Base-by-base conservation (phyloP, 352 stramenopile genomes). In the Elongisporangium undulatum region DNA sequence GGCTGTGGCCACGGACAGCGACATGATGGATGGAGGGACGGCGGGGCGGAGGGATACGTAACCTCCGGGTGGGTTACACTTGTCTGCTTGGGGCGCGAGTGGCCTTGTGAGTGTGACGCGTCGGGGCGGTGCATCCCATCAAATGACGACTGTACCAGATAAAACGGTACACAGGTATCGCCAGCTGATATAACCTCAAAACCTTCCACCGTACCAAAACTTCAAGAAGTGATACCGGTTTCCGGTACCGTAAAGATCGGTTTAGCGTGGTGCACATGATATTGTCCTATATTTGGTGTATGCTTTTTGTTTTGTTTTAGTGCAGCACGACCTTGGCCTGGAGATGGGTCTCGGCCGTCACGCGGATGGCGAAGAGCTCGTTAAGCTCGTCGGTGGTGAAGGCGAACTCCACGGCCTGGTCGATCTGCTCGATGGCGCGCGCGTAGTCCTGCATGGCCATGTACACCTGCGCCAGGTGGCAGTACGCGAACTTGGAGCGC, bases 361-460 rank as follows among this genome's bases (percentile, higher is more conserved):
- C 77, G 49, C 82, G 80, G 61, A 92, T 84, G 21, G 79, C 82
- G 59, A 87, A 90, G 53, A 93, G 70, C 63, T 93, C 83, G 24
- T 86, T 83, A 53, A 89, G 69, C 64, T 93, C 83, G 63, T 93
- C 79, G 34, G 72, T 74, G 63, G 79, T 87, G 55, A 90, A 87
- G 55, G 82, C 82, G 45, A 85, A 89, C 45, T 68, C 70, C 34
- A 91, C 82, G 4, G 84, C 84, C 62, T 83, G 71, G 68, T 93
- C 82, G 53, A 92, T 90, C 71, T 92, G 82, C 69, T 91, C 79
- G 49, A 93, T 87, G 48, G 84, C 84, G 52, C 73, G 76, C 26
- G 77, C 65, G 63, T 92, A 91, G 56, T 90, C 82, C 63, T 92
- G 82, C 84, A 93, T 91, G 39, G 82, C 82, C 82, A 93, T 89